Conservation (phyloP, 768 basidiomycete species). For the Podaxis sp. region DNA sequence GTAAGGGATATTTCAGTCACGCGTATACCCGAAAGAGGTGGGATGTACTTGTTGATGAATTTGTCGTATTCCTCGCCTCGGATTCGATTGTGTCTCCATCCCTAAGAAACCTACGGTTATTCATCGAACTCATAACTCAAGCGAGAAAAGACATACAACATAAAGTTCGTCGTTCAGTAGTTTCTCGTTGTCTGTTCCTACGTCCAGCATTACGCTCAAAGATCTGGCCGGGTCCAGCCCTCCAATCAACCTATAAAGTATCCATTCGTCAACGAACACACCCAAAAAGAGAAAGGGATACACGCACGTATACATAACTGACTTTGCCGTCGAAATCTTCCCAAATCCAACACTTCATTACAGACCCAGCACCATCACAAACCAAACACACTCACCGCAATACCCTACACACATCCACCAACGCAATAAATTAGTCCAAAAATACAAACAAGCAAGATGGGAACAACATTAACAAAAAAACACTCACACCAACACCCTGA, state of each 20-base stretch:
- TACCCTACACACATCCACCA: constrained; percentile 30
- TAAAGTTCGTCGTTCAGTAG: constrained; percentile 65
- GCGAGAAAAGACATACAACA: constrained; percentile 44
- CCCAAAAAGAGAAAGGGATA: neutral
- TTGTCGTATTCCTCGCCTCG: constrained; percentile 72
- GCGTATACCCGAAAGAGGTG: neutral
- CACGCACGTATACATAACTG: constrained; percentile 69
- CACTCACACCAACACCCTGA: constrained; percentile 62
- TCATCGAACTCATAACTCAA: neutral
- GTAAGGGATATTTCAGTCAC: neutral
- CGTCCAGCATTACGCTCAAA: constrained; percentile 64
- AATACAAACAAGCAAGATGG: neutral
- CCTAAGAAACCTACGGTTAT: constrained; percentile 37
- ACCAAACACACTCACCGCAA: constrained; percentile 41
- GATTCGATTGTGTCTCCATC: constrained; percentile 69
- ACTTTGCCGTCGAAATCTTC: constrained; percentile 76
- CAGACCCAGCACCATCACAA: neutral
- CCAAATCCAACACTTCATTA: neutral
- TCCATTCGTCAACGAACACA: neutral
- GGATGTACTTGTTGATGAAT: constrained; percentile 68
- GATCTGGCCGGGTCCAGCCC: constrained; percentile 63
- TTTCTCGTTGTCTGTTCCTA: constrained; percentile 71
- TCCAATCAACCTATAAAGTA: constrained; percentile 48
- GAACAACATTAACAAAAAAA: neutral
- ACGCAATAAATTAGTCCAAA: neutral